Conservation (phyloP, 176 grass and related monocot genomes). For the Bothriochloa decipiens region DNA sequence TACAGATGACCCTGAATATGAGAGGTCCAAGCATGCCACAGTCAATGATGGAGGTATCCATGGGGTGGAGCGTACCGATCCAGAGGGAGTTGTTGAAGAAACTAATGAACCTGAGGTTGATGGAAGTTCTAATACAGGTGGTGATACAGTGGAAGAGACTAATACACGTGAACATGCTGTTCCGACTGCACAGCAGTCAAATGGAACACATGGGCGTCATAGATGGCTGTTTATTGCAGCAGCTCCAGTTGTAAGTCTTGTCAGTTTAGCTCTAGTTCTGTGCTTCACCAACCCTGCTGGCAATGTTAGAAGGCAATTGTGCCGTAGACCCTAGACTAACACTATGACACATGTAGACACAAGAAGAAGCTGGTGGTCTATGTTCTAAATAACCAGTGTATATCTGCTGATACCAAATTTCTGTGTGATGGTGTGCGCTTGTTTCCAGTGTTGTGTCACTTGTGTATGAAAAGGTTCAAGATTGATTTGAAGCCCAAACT, state of each 20-base stretch:
- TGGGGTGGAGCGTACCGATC: neutral
- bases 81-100: constrained; percentile 41
- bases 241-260: constrained; percentile 72
- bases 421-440: neutral
- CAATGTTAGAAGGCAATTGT: constrained; percentile 46
- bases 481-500: constrained; percentile 6
- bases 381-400: constrained; percentile 56
- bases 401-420: constrained; percentile 2
- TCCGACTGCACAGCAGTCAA: constrained; percentile 41
- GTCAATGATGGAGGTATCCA: constrained; percentile 37
- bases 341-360: constrained; percentile 39
- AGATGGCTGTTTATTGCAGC: constrained; percentile 70
- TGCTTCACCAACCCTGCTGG: constrained; percentile 68
- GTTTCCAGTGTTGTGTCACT: constrained; percentile 17
- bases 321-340: constrained; percentile 37
- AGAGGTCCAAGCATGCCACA: constrained; percentile 55
- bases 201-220: constrained; percentile 25
- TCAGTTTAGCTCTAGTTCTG: constrained; percentile 74
- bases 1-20: constrained; percentile 71
- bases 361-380: constrained; percentile 86
- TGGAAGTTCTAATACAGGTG: constrained; percentile 27
- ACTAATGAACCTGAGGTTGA: constrained; percentile 53
- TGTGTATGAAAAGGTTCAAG: constrained; percentile 8
- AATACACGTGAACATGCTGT: constrained; percentile 26
- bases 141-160: constrained; percentile 28